Evolutionary conservation across 768 basidiomycete genomes (phyloP), one percentile per base, ranked within the genome.

Genomic region (Leccinum boreale): DNA sequence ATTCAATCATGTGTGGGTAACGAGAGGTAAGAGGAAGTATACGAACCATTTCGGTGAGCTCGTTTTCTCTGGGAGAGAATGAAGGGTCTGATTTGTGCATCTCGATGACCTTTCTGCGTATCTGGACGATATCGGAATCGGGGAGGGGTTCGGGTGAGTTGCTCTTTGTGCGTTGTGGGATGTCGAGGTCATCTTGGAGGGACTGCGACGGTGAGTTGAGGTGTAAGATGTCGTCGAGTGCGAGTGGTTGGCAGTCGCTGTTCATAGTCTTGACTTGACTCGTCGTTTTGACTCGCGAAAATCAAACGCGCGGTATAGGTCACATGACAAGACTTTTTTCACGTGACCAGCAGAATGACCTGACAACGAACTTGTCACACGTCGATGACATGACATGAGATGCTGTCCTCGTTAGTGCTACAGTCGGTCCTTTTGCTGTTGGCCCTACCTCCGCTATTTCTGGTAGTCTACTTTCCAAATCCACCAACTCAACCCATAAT

Each of bases 391-490:
- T 29, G 29, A 29, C 29, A 29, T 29, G 29, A 29, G 29, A 35
- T 46, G 45, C 6, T 23, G 45, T n/a, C 39, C 4, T 58, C 62
- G 11, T 56, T 56, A 8, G 53, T 59, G n/a, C 58, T 62, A 4
- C 65, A 62, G 44, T 58, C 73, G n/a, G 42, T 64, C 26, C 26
- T 66, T 29, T 75, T 81, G 3, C 77, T 90, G 31, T 74, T 90
- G 56, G 67, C 86, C 14, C 66, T 89, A 5, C 84, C 85, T 0
- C 82, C 86, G 15, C 68, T 88, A 26, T 74, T 89, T 47, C 74
- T 89, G 51, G 74, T 79, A 4, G 73, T 79, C 3, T 90, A 87
- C 1, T 90, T 90, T 65, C 89, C 89, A 2, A 74, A 76, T 54
- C 81, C 85, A 0, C 86, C 85, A 0, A 73, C 73, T 26, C 74